These are phyloP conservation scores for Aciculoconidium aculeatum DNA, from an alignment of 805 yeast species.

Conservation along the genomic window DNA sequence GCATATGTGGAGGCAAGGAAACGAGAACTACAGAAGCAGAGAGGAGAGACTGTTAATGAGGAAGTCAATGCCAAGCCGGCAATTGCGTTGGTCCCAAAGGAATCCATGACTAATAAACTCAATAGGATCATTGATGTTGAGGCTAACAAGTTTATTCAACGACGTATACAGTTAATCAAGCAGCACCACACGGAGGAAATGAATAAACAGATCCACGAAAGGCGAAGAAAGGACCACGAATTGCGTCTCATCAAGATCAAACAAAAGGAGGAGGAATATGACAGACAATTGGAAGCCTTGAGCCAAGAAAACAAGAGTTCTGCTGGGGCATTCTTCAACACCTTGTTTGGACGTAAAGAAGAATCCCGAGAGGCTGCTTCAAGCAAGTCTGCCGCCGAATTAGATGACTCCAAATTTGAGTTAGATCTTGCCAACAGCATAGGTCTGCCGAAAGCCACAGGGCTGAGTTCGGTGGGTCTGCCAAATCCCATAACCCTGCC, in stretches of 20 bases:
- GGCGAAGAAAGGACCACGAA: conserved; percentile 37
- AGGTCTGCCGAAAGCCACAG: too few species aligned
- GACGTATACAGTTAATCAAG: conserved; percentile 32
- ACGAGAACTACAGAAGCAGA: conserved; percentile 15
- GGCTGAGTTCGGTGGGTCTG: too few species aligned
- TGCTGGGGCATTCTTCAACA: conserved; percentile 24
- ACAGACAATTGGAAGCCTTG: conserved; percentile 23
- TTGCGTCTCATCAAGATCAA: conserved; percentile 27
- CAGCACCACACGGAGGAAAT: conserved; percentile 35
- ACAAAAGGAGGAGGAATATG: conserved; percentile 36
- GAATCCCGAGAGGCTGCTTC: too few species aligned
- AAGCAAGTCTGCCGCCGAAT: too few species aligned
- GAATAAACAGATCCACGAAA: conserved; percentile 29
- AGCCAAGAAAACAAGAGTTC: conserved; percentile 17
- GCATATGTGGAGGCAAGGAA: conserved; percentile 29
- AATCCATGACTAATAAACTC: conserved; percentile 19
- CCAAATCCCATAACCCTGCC: too few species aligned
- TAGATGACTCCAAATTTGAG: too few species aligned
- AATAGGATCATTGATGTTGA: conserved; percentile 28
- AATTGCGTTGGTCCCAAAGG: conserved; percentile 5
- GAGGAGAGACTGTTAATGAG: conserved; percentile 4
- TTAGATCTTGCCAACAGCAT: too few species aligned
- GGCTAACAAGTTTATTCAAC: conserved; percentile 32
- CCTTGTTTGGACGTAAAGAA: conserved; percentile 32
- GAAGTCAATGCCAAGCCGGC: background rate